Percentiles rank a stretch among this genome's conserved stretches.
Conservation (phyloP, 805 yeast species). For the Diddensiella santjacobensis region DNA sequence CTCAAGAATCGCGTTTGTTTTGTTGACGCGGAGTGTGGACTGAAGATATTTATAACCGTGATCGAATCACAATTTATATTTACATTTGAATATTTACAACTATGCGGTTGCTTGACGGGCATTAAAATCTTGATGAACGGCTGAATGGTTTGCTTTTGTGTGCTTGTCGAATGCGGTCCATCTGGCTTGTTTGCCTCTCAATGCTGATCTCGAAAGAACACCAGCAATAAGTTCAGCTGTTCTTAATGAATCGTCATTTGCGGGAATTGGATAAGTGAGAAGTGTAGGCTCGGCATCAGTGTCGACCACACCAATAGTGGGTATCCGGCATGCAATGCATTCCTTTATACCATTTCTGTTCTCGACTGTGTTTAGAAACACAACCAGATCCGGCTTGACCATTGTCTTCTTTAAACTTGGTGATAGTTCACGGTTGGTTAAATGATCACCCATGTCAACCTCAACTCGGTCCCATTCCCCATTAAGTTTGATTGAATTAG, state of each 20-base stretch:
- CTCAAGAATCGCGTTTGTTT: too few relatives aligned
- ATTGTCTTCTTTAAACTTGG: conserved; percentile 46
- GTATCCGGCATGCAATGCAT: conserved; percentile 76
- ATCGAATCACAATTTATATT: neutral
- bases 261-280: conserved; percentile 93
- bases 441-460: conserved; percentile 67
- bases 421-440: conserved; percentile 57
- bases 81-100: neutral
- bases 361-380: conserved; percentile 82
- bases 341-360: conserved; percentile 77
- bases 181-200: conserved; percentile 47
- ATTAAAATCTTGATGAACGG: neutral
- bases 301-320: conserved; percentile 91
- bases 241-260: conserved; percentile 88
- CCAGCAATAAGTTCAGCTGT: conserved; percentile 78
- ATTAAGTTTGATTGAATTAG: conserved; percentile 71
- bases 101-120: neutral
- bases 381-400: conserved; percentile 84
- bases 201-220: conserved; percentile 79
- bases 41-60: too few relatives aligned
- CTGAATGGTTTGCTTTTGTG: neutral
- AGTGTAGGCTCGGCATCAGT: conserved; percentile 88
- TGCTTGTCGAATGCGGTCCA: neutral
- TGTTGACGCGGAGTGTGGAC: too few relatives aligned
- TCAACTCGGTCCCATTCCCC: conserved; percentile 62